Percentiles rank a stretch among this genome's conserved stretches.
phyloP scores from a whole-genome alignment of 352 stramenopile genomes.

The Blastocystis sp. region DNA sequence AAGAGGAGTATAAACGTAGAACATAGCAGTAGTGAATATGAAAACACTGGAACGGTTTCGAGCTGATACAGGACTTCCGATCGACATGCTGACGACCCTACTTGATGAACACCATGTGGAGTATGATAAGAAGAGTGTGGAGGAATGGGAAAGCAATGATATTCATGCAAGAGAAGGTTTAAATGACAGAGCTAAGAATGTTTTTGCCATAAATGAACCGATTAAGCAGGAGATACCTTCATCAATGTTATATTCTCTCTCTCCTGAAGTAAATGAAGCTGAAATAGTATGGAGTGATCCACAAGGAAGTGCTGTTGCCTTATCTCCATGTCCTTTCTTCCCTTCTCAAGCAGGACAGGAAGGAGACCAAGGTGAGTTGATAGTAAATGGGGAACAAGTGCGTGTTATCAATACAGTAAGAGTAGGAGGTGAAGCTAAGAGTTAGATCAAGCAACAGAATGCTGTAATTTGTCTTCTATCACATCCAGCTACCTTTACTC shows the following conservation, averaged over 20 bases:
- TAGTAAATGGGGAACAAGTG: background rate
- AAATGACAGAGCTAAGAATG: background rate
- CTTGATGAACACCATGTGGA: background rate
- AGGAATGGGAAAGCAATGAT: background rate
- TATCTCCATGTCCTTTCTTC: conserved; percentile 55
- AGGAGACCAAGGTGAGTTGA: conserved; percentile 13
- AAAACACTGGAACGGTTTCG: conserved; percentile 3
- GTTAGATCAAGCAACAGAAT: background rate
- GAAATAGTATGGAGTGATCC: background rate
- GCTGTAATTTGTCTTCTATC: background rate
- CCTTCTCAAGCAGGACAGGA: conserved; percentile 54
- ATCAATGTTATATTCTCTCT: background rate
- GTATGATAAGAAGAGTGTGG: background rate
- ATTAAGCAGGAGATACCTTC: background rate
- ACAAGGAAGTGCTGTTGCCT: background rate
- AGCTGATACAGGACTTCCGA: conserved; percentile 26
- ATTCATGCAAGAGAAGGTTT: background rate
- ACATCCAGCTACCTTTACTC: background rate
- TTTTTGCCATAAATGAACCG: background rate
- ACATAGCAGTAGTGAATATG: background rate
- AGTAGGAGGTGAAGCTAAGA: background rate
- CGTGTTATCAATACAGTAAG: background rate
- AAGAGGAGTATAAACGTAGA: background rate
- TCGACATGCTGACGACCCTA: conserved; percentile 48
- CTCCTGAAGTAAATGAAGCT: background rate